phyloP scores from a whole-genome alignment of 2,329 filamentous ascomycete genomes.

The Apiospora sp. region DNA sequence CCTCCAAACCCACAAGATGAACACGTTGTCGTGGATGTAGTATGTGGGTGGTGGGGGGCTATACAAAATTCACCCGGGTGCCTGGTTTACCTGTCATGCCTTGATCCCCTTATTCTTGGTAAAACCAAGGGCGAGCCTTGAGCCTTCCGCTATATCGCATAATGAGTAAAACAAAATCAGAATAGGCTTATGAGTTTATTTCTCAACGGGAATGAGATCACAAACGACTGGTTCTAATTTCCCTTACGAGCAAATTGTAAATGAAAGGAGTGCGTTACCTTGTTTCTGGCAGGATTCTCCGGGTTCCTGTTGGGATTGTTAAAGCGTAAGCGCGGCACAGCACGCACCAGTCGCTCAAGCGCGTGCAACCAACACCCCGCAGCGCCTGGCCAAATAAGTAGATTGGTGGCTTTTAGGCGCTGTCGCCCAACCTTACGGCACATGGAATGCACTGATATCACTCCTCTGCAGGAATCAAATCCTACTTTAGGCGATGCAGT shows the following conservation, averaged over 20 bases:
- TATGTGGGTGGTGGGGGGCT: not conserved
- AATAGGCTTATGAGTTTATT: not conserved
- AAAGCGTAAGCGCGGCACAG: too few relatives aligned
- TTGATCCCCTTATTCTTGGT: not conserved
- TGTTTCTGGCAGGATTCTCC: not conserved
- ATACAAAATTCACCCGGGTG: not conserved
- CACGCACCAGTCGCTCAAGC: not conserved
- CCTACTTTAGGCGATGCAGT: not conserved
- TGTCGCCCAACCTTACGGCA: too few relatives aligned
- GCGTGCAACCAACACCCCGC: not conserved
- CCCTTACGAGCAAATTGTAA: too few relatives aligned
- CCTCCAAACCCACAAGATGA: not conserved
- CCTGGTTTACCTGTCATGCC: not conserved
- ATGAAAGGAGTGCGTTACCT: not conserved
- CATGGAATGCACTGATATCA: too few relatives aligned
- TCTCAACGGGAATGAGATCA: not conserved
- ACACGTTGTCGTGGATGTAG: not conserved
- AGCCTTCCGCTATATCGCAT: not conserved
- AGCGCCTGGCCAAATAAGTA: too few relatives aligned
- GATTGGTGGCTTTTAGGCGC: not conserved
- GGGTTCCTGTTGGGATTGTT: too few relatives aligned
- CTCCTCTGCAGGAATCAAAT: not conserved
- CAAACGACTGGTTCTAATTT: too few relatives aligned
- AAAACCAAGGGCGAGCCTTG: not conserved
- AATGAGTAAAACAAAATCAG: not conserved